A percentile compares a stretch with the other conserved stretches of the same genome.
These are phyloP conservation scores for Linaria vulgaris DNA, from an alignment of 257 asterid genomes.

Conservation along the genomic window DNA sequence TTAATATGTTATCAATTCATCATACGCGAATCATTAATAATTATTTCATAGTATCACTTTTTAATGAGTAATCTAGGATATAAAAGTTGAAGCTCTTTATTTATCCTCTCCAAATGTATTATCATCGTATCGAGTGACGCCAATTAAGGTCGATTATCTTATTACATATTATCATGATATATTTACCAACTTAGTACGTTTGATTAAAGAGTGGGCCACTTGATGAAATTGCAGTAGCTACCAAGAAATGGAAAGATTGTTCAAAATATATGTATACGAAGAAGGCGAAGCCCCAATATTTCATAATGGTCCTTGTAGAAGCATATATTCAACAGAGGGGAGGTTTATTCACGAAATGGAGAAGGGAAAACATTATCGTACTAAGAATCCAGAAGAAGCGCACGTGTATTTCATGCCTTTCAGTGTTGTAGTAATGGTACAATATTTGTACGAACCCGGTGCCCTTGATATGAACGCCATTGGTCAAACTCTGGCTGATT, in stretches of 20 bases:
- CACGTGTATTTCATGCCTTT: constrained; percentile 78
- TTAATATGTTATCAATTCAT: no score
- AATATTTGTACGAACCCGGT: constrained; percentile 52
- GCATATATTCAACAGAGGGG: constrained; percentile 86
- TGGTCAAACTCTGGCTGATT: constrained; percentile 57
- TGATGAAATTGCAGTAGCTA: constrained; percentile 53
- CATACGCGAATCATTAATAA: no score
- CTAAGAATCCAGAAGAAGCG: constrained; percentile 66
- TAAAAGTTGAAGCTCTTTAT: no score
- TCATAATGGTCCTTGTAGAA: constrained; percentile 76
- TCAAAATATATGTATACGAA: constrained; percentile 71
- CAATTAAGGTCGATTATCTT: no score
- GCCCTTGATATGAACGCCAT: constrained; percentile 42
- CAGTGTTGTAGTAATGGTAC: constrained; percentile 71
- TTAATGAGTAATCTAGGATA: no score
- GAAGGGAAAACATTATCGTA: constrained; percentile 45
- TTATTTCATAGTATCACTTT: no score
- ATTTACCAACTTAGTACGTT: no score
- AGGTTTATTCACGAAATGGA: constrained; percentile 79
- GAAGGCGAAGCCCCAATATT: constrained; percentile 86
- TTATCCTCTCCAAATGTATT: no score
- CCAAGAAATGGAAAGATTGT: constrained; percentile 71
- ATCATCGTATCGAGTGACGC: no score
- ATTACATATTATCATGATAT: no score
- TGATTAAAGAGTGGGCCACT: no score